phyloP scores from a whole-genome alignment of 73 alveolate genomes.

The Effrenium voratum region DNA sequence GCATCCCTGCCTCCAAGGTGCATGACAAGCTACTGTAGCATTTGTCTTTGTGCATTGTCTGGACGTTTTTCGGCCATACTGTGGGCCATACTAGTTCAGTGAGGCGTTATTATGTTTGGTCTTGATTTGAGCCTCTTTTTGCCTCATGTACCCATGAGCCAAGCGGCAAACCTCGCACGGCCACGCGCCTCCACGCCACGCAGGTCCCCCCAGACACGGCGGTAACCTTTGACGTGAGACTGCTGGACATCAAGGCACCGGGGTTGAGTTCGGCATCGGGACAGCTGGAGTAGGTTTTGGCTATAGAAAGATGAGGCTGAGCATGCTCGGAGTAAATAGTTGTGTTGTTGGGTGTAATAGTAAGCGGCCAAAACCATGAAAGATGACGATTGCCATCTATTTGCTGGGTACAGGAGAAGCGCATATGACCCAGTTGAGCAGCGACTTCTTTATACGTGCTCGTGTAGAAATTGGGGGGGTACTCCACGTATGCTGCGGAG shows the following conservation, averaged over 20 bases:
- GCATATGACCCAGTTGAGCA: background rate
- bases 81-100: background rate
- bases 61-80: background rate
- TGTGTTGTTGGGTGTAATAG: background rate
- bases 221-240: constrained; percentile 62
- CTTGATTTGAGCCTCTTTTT: too few species aligned
- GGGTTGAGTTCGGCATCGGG: too few species aligned
- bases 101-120: background rate
- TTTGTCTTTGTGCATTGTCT: too few species aligned
- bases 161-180: too few species aligned
- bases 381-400: background rate
- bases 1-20: too few species aligned
- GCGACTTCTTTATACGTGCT: too few species aligned
- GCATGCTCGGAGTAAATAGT: background rate
- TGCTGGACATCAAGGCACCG: background rate
- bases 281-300: background rate
- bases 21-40: too few species aligned
- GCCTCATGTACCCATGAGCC: too few species aligned
- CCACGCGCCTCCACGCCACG: too few species aligned
- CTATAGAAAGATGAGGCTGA: background rate
- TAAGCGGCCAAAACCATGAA: background rate
- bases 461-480: too few species aligned
- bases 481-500: too few species aligned
- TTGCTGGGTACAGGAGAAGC: background rate
- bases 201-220: constrained; percentile 82